phyloP scores from a whole-genome alignment of 441 rosid species.

The Macaranga tanarius region DNA sequence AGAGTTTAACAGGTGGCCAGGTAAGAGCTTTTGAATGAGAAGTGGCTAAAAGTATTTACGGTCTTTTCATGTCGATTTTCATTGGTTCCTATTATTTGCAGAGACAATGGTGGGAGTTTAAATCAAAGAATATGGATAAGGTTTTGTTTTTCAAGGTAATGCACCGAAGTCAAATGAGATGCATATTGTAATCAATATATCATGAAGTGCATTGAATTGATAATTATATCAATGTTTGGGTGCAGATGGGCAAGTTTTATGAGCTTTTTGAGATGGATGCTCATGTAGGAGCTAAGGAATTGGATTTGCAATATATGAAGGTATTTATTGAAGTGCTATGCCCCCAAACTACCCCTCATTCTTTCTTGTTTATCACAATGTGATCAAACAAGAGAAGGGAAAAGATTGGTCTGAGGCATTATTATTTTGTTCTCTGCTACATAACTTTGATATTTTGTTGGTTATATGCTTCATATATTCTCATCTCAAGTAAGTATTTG shows the following conservation, averaged over 20 bases:
- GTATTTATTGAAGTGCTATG: constrained; percentile 36
- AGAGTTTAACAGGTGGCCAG: constrained; percentile 85
- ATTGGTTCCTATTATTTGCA: constrained; percentile 33
- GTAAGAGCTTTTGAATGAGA: constrained; percentile 37
- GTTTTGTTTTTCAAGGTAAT: constrained; percentile 95
- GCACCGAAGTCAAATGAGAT: constrained; percentile 14
- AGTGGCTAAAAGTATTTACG: constrained; percentile 5
- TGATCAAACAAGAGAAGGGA: not conserved
- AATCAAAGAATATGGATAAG: constrained; percentile 99
- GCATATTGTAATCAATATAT: constrained; percentile 13
- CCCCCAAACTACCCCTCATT: constrained; percentile 1
- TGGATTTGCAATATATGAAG: constrained; percentile 98
- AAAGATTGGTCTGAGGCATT: not conserved
- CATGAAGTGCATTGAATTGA: constrained; percentile 12
- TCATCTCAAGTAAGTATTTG: constrained; percentile 22
- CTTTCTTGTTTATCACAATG: constrained; percentile 9
- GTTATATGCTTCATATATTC: constrained; percentile 5
- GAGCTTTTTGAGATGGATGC: constrained; percentile 99
- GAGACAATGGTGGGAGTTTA: constrained; percentile 99
- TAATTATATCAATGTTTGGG: constrained; percentile 19
- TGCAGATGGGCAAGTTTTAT: constrained; percentile 98
- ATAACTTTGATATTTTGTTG: constrained; percentile 8
- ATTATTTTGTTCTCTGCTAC: not conserved
- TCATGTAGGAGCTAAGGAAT: constrained; percentile 92
- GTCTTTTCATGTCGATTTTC: constrained; percentile 19